Base-by-base conservation (phyloP, 345 rosid species). In the Hirschfeldia incana region DNA sequence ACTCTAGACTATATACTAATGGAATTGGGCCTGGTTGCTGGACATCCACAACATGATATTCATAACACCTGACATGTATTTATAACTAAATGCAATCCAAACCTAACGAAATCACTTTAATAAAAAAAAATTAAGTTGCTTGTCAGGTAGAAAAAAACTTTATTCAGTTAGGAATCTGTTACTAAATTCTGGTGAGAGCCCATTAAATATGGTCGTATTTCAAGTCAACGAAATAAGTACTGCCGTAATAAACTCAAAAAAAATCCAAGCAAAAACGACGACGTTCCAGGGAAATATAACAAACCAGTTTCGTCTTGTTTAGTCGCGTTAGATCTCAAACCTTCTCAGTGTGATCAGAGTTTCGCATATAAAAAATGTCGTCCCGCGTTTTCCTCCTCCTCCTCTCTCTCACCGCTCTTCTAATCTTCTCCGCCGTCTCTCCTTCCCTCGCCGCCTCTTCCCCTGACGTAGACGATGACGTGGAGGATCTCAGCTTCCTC, bases 401-500 rank as follows among this genome's bases (percentile, higher is more conserved):
- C 36, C 72, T 87, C 85, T 83, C 84, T 0, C 87, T 91, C 74
- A 17, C 83, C 16, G 26, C 86, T 21, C 87, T 91, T 72, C 84
- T 92, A 72, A 72, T 92, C 69, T 70, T 87, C 76, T 85, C 90
- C 62, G 33, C 72, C 8, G 70, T 88, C 82, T 71, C 89, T 28
- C 81, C 87, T 8, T 78, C 91, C 28, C 51, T 89, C 69, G 72
- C 88, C 68, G 34, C 26, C 70, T 37, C 66, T 57, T 26, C 78
- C 55, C n/a, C 79, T 65, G 73, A 73, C 21, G 75, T 76, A 51
- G 57, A 51, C 57, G 57, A 86, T 61, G 93, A 86, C 65, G 93
- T 86, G 39, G 93, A 91, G 72, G 93, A 91, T 83, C 91, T 91
- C 84, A 87, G 91, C 81, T 93, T 93, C 85, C 98, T 93, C 72